Evolutionary conservation across 148 eudicot genomes (phyloP).

Genomic region (Vaccinium darrowii): DNA sequence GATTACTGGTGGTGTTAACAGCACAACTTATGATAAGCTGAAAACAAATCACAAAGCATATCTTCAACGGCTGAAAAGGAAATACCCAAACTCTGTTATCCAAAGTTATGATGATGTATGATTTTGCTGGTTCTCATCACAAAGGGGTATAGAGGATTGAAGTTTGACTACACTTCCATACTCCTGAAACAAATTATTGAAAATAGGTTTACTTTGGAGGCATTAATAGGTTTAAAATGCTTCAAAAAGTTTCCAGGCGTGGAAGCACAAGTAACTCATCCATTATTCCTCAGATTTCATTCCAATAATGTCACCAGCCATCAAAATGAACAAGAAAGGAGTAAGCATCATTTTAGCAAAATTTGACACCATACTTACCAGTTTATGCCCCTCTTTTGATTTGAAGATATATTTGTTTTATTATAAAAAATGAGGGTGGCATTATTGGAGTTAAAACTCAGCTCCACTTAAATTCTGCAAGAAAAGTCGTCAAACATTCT

Average conservation of each 20-base stretch:
- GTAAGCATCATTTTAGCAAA: not conserved
- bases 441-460: not conserved
- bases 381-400: not conserved
- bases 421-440: not conserved
- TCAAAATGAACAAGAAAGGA: not conserved
- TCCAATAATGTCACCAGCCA: not conserved
- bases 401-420: not conserved
- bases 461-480: not conserved
- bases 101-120: not conserved
- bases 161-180: not conserved
- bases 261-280: not conserved
- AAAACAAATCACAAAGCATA: not conserved
- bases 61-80: not conserved
- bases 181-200: not conserved
- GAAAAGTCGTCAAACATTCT: not conserved
- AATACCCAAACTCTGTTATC: not conserved
- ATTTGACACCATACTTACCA: not conserved
- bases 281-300: not conserved
- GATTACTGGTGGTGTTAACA: not conserved
- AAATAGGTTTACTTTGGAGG: not conserved
- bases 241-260: not conserved
- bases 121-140: not conserved
- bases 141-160: not conserved
- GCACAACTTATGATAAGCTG: not conserved
- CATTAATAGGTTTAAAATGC: not conserved